phyloP scores from a whole-genome alignment of 805 yeast genomes.

The Schizosaccharomyces lindneri region DNA sequence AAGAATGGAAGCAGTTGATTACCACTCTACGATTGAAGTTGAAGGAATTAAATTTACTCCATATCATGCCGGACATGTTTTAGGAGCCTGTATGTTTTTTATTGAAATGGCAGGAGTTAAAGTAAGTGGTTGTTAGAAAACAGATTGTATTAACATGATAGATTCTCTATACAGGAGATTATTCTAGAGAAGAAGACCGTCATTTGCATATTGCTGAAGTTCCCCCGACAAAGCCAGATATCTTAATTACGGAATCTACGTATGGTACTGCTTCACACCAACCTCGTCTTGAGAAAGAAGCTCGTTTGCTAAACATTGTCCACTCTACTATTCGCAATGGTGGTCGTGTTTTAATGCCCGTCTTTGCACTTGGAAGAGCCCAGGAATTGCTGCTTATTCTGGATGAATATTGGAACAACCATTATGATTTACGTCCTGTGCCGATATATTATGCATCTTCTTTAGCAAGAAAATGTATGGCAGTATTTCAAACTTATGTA shows the following conservation, averaged over 20 bases:
- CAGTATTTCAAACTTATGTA: constrained; percentile 87
- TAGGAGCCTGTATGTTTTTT: constrained; percentile 95
- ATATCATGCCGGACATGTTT: constrained; percentile 97
- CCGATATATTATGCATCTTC: constrained; percentile 80
- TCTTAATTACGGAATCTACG: constrained; percentile 80
- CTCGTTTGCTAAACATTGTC: constrained; percentile 51
- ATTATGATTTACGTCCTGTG: constrained; percentile 57
- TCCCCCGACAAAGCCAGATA: constrained; percentile 68
- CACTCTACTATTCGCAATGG: constrained; percentile 69
- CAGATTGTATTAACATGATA: constrained; percentile 10
- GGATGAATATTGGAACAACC: constrained; percentile 82
- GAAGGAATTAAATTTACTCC: constrained; percentile 92
- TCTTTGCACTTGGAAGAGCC: constrained; percentile 89
- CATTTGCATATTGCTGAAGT: constrained; percentile 89
- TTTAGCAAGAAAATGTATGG: constrained; percentile 86
- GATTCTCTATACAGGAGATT: constrained; percentile 83
- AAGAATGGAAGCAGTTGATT: constrained; percentile 77
- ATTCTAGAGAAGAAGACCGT: constrained; percentile 84
- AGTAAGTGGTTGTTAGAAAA: background rate
- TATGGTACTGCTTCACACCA: constrained; percentile 96
- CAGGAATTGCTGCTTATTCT: constrained; percentile 74
- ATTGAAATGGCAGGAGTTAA: constrained; percentile 79
- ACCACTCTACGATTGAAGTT: constrained; percentile 82
- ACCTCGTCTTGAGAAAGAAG: constrained; percentile 66
- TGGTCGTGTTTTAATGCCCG: constrained; percentile 80